Percentiles rank a stretch among this genome's conserved stretches.
Evolutionary conservation across 352 stramenopile species (phyloP).

Genomic region (Pythium rishiriense): DNA sequence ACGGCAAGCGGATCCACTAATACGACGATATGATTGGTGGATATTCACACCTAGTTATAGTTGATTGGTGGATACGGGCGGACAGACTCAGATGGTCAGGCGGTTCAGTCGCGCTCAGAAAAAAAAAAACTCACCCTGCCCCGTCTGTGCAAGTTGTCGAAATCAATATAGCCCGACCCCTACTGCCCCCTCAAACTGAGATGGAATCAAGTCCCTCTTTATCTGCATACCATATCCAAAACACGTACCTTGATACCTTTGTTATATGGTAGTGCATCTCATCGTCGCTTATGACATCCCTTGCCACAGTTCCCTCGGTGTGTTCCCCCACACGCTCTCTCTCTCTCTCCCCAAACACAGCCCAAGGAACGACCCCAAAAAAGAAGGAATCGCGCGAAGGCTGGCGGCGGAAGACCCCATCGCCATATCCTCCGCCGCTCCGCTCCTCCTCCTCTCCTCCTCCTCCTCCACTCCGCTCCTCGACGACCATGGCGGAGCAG

Average conservation of each 20-base stretch:
- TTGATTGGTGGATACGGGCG: not conserved
- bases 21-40: not conserved
- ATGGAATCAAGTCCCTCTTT: slow-evolving; percentile 4
- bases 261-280: slow-evolving; percentile 16
- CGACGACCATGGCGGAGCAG: slow-evolving; percentile 18
- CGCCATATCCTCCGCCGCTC: not conserved
- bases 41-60: not conserved
- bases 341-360: not conserved
- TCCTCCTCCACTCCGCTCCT: no score
- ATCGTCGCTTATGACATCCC: slow-evolving; percentile 28
- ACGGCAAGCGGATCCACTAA: not conserved
- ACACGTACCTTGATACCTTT: not conserved
- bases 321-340: not conserved
- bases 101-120: not conserved
- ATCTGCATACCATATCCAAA: not conserved
- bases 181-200: not conserved
- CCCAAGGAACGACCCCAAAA: not conserved
- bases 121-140: not conserved
- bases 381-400: not conserved
- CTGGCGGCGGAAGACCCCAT: not conserved
- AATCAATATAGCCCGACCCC: not conserved
- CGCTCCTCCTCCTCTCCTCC: not conserved
- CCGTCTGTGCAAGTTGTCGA: not conserved
- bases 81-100: not conserved
- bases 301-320: no score